Conservation (phyloP, 352 stramenopile species). For the Phytopythium helicoides region DNA sequence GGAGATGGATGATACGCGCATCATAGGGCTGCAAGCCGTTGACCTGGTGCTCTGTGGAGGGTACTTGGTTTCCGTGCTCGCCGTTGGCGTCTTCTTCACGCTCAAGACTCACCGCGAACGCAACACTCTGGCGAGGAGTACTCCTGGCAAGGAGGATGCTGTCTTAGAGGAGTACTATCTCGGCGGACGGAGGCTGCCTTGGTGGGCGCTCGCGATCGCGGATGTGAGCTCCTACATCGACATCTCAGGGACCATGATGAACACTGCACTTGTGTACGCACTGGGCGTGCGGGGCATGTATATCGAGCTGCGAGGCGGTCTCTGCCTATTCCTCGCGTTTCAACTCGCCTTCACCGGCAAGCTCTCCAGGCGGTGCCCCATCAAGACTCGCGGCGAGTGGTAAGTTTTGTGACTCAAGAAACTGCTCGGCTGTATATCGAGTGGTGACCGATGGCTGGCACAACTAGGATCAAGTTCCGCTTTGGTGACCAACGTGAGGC, state of each 20-base stretch:
- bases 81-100: conserved; percentile 67
- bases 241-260: conserved; percentile 83
- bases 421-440: too few species aligned
- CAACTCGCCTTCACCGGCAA: conserved; percentile 81
- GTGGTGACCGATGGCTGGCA: too few species aligned
- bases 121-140: conserved; percentile 11
- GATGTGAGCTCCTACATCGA: conserved; percentile 86
- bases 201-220: conserved; percentile 70
- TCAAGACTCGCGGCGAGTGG: conserved; percentile 82
- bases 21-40: conserved; percentile 17
- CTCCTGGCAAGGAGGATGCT: conserved; percentile 20
- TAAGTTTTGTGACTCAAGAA: too few species aligned
- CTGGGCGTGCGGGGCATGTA: conserved; percentile 80
- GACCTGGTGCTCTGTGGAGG: conserved; percentile 50
- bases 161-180: conserved; percentile 80
- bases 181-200: conserved; percentile 55
- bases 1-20: neutral
- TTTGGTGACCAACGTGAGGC: conserved; percentile 54
- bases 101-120: conserved; percentile 42
- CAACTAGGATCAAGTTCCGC: conserved; percentile 71
- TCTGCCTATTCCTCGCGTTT: conserved; percentile 79
- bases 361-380: conserved; percentile 66
- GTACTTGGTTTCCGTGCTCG: conserved; percentile 70
- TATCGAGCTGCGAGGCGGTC: conserved; percentile 74
- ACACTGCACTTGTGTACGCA: conserved; percentile 76